These are phyloP conservation scores for Plenodomus biglobosus DNA, from an alignment of 2,329 filamentous ascomycete species.

Conservation along the genomic window DNA sequence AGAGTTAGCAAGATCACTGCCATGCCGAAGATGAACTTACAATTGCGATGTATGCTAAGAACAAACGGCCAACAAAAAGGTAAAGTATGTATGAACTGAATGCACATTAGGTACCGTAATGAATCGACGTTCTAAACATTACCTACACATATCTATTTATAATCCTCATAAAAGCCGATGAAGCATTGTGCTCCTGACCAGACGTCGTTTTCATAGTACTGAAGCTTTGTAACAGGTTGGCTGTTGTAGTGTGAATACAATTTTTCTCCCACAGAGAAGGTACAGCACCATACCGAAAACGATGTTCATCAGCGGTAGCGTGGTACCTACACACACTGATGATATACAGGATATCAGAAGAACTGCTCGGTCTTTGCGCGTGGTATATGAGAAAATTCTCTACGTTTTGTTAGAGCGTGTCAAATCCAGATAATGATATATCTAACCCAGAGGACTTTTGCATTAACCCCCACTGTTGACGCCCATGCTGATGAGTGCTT, in stretches of 20 bases:
- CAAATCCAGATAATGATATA: background rate
- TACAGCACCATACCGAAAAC: constrained; percentile 48
- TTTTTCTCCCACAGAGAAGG: constrained; percentile 14
- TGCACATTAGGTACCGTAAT: constrained; percentile 15
- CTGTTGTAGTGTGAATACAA: constrained; percentile 4
- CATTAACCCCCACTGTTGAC: background rate
- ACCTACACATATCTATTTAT: constrained; percentile 27
- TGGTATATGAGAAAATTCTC: constrained; percentile 27
- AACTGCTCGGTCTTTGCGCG: constrained; percentile 14
- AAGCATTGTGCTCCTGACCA: constrained; percentile 28
- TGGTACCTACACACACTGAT: constrained; percentile 43
- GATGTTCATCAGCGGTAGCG: constrained; percentile 55
- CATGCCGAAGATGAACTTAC: background rate
- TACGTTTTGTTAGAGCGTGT: constrained; percentile 4
- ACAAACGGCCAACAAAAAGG: constrained; percentile 68
- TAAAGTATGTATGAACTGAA: constrained; percentile 65
- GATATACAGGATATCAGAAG: constrained; percentile 18
- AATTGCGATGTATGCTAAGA: constrained; percentile 57
- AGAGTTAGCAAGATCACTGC: too few species aligned
- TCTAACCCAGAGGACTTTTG: background rate
- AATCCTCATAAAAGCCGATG: constrained; percentile 44
- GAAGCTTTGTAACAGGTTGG: constrained; percentile 46
- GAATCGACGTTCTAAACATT: background rate
- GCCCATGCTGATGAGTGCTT: background rate
- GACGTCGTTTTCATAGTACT: constrained; percentile 48